phyloP scores from a whole-genome alignment of 2,329 filamentous ascomycete genomes.

The Aspergillus cejpii region DNA sequence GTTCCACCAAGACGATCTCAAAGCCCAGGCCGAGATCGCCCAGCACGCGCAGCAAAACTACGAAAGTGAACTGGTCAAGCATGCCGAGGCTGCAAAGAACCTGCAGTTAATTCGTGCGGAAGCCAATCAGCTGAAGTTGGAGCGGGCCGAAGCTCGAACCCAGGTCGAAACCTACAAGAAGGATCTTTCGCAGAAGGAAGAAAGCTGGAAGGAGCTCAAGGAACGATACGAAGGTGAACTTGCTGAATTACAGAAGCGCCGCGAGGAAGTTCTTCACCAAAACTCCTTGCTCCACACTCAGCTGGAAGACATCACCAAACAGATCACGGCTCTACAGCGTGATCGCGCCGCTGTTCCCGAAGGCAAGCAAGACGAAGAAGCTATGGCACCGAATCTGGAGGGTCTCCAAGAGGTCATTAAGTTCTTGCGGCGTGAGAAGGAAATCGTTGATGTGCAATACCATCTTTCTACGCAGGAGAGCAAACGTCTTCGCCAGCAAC shows the following conservation, averaged over 20 bases:
- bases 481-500: conserved; percentile 81
- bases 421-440: conserved; percentile 90
- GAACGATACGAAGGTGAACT: conserved; percentile 79
- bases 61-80: conserved; percentile 87
- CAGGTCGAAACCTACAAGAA: conserved; percentile 82
- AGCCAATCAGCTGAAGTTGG: conserved; percentile 72
- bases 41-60: conserved; percentile 91
- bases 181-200: conserved; percentile 69
- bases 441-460: conserved; percentile 94
- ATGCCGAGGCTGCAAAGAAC: conserved; percentile 86
- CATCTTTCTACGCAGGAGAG: conserved; percentile 82
- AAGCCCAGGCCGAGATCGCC: conserved; percentile 88
- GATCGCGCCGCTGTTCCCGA: conserved; percentile 58
- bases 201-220: conserved; percentile 78
- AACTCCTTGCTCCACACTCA: conserved; percentile 88
- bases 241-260: conserved; percentile 65
- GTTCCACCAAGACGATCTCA: conserved; percentile 84
- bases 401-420: conserved; percentile 84
- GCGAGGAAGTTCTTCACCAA: conserved; percentile 78
- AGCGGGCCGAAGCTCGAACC: conserved; percentile 65
- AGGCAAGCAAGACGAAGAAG: conserved; percentile 42
- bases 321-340: conserved; percentile 74
- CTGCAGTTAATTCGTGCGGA: conserved; percentile 73
- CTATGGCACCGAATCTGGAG: conserved; percentile 55
- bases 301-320: conserved; percentile 71